Evolutionary conservation across 2,329 filamentous ascomycete species (phyloP).

Genomic region (Colletotrichum sp.): DNA sequence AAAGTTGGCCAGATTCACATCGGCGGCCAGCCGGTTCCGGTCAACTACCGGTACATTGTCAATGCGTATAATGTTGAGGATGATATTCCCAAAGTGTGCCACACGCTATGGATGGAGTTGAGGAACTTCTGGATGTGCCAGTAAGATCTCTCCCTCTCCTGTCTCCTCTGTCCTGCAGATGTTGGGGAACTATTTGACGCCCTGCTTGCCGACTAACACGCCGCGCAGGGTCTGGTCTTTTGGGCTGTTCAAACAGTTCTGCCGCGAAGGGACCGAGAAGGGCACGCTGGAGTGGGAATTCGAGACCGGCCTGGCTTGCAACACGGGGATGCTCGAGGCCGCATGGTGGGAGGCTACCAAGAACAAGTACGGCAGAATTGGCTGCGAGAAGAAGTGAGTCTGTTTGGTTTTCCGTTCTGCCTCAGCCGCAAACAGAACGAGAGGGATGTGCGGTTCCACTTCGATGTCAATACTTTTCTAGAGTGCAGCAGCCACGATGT

Average conservation of each 20-base stretch:
- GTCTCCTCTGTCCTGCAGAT: not conserved
- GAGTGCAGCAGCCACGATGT: not conserved
- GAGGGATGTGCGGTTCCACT: not conserved
- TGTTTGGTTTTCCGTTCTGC: not conserved
- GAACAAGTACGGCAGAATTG: not conserved
- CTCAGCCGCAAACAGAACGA: not conserved
- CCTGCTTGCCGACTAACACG: not conserved
- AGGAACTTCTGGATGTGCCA: not conserved
- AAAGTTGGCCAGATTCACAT: not conserved
- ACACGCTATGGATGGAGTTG: not conserved
- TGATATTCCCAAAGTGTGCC: not conserved
- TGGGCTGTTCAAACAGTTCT: not conserved
- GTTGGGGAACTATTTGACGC: not conserved
- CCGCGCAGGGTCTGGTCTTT: not conserved
- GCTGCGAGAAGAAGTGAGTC: not conserved
- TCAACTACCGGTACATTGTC: not conserved
- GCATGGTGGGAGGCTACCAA: not conserved
- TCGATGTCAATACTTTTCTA: not conserved
- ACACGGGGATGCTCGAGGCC: not conserved
- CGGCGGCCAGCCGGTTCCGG: not conserved
- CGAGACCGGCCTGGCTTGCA: not conserved
- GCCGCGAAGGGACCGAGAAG: not conserved
- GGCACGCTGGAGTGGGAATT: not conserved
- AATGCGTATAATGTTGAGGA: not conserved
- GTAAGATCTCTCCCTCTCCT: not conserved